A percentile compares a stretch with the other conserved stretches of the same genome.
phyloP scores from a whole-genome alignment of 2,329 filamentous ascomycete species.

The Paradendryphiella salina region DNA sequence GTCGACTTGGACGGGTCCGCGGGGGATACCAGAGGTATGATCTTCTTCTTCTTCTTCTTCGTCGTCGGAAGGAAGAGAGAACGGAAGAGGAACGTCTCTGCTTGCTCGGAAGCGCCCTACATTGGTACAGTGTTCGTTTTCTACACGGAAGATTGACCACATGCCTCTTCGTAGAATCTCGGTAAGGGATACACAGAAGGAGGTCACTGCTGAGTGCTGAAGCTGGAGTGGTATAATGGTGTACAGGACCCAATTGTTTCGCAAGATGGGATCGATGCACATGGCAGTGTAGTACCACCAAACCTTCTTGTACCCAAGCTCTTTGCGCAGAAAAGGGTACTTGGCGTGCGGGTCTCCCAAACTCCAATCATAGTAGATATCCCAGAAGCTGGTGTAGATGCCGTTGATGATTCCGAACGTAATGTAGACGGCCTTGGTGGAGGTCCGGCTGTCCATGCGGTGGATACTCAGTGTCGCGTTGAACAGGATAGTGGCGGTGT shows the following conservation, averaged over 20 bases:
- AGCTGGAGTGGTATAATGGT: slow-evolving; percentile 77
- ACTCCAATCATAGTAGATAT: slow-evolving; percentile 94
- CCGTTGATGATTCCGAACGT: slow-evolving; percentile 79
- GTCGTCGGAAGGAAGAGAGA: slow-evolving; percentile 54
- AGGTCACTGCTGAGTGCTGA: slow-evolving; percentile 81
- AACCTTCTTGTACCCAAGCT: slow-evolving; percentile 73
- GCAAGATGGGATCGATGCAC: slow-evolving; percentile 77
- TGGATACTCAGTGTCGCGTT: slow-evolving; percentile 81
- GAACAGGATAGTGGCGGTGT: slow-evolving; percentile 78
- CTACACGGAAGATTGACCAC: slow-evolving; percentile 91
- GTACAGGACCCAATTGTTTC: slow-evolving; percentile 95
- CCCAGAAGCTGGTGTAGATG: slow-evolving; percentile 86
- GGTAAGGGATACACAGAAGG: slow-evolving; percentile 75
- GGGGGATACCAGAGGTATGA: slow-evolving; percentile 6
- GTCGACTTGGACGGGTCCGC: slow-evolving; percentile 14
- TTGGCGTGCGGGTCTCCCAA: slow-evolving; percentile 76
- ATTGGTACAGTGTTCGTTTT: slow-evolving; percentile 89
- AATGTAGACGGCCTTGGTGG: slow-evolving; percentile 73
- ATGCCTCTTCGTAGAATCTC: slow-evolving; percentile 85
- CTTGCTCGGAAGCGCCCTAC: slow-evolving; percentile 88
- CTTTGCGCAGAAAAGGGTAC: slow-evolving; percentile 66
- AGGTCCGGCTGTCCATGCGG: slow-evolving; percentile 66
- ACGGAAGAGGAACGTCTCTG: slow-evolving; percentile 84
- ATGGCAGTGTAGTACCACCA: slow-evolving; percentile 91
- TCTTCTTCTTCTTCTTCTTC: slow-evolving; percentile 14